Evolutionary conservation across 768 basidiomycete genomes (phyloP), one percentile per base, ranked within the genome.

Genomic region (Tubosaeta sp.): DNA sequence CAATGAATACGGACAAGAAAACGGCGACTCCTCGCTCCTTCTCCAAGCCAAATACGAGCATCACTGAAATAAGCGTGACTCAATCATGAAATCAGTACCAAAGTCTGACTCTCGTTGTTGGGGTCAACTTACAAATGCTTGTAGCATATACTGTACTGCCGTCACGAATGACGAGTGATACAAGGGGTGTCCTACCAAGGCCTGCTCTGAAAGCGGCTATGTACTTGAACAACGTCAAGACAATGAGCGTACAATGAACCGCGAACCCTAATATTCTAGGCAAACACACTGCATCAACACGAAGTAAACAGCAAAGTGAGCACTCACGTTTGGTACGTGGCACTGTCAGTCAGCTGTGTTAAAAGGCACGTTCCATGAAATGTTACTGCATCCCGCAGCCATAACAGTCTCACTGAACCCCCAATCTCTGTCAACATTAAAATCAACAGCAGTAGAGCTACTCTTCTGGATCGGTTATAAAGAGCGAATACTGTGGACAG

Each of bases 161-260:
- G 31, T 63, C 57, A 31, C 57, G 61, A 43, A 63, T 39, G 19
- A 64, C 37, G 17, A 65, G 57, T 8, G 52, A 59, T 25, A 62
- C 46, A 9, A 64, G 58, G 5, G 63, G 63, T 1, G 57, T 51
- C 19, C 52, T 62, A 5, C 55, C 55, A 53, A 53, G 51, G 7
- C 59, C 62, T 11, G 51, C 51, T 48, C 49, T 64, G 32, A 46
- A 42, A 32, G 52, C 52, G 3, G 46, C 14, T 22, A 41, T 44
- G 38, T 65, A 65, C 55, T 65, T 64, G 58, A 54, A 45, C 41
- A 51, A 25, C 2, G 59, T 65, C 43, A 63, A 27, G 46, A 44
- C 12, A 9, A 65, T 38, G 7, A 63, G 33, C 7, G 37, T 38
- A 34, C 55, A 62, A 34, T 64, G 63, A 4, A 47, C 51, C 7